Base-by-base conservation (phyloP, 1,284 basidiomycete genomes). In the Fomitopsis palustris region DNA sequence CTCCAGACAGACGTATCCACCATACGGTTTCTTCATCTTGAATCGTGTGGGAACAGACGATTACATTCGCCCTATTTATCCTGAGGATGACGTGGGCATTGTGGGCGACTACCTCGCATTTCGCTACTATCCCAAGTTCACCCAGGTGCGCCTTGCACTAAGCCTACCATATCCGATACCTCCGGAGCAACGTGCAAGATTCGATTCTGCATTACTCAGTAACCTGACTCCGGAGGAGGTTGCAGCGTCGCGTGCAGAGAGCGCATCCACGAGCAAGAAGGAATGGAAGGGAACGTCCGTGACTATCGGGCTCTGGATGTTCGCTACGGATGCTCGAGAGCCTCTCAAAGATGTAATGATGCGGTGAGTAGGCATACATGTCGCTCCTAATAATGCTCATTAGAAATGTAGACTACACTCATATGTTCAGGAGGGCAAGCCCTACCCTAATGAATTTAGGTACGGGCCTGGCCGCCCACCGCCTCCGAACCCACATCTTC, bases 31-130 rank as follows among this genome's bases (percentile, higher is more conserved):
- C 70, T 95, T 92, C 72, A 87, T 95, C 60, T 79, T 95, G 64
- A 96, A 96, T 71, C 86, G 93, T 51, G 85, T 90, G 69, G 92
- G 91, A n/a, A 86, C 86, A 70, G 87, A 92, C 54, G 93, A 95
- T 72, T 92, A 92, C 69, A 82, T 86, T 56, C 87, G 90, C 56
- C 82, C 84, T 41, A 76, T 96, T 47, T 86, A 87, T 64, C 87
- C 91, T 17, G 90, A 93, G 73, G 91, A 93, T 74, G 86, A 88
- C 62, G 78, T 94, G 62, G 82, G 87, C 57, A 75, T 85, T 16
- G 78, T 80, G 45, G 84, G 83, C 53, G 70, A 74, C 63, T 92
- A 89, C 72, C 80, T 93, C 66, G 88, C 93, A 77, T 86, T 90
- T 67, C 84, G 88, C 61, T 85, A 85, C 59, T 90, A 85, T 69